These are phyloP conservation scores for Paraconiothyrium sp. DNA, from an alignment of 2,329 filamentous ascomycete species.

Conservation along the genomic window DNA sequence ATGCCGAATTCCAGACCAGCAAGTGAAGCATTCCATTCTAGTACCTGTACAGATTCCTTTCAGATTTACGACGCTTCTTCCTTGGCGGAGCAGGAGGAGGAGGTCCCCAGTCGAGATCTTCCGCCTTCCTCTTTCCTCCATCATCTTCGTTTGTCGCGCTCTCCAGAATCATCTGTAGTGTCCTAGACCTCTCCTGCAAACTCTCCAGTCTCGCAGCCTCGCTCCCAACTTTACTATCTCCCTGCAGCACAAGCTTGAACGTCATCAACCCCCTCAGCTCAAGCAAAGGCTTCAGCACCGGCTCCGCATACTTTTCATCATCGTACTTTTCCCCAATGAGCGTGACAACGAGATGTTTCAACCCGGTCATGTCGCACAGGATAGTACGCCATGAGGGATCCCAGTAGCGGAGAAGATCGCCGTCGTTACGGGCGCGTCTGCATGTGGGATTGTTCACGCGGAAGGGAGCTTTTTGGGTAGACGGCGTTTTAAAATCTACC, in stretches of 20 bases:
- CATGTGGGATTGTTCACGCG: not conserved
- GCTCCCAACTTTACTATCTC: not conserved
- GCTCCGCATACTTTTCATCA: not conserved
- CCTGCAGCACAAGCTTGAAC: not conserved
- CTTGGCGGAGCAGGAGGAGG: too few species aligned
- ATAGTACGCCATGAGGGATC: slow-evolving; percentile 3
- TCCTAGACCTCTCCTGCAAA: not conserved
- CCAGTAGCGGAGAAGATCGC: slow-evolving; percentile 7
- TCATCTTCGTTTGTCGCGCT: not conserved
- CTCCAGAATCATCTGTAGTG: not conserved
- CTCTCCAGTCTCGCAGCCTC: not conserved
- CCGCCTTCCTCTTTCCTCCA: not conserved
- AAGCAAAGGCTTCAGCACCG: slow-evolving; percentile 3
- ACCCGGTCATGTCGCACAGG: not conserved
- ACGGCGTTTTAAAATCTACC: not conserved
- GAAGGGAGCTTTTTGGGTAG: not conserved
- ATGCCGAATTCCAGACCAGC: too few species aligned
- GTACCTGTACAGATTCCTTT: too few species aligned
- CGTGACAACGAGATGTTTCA: slow-evolving; percentile 5
- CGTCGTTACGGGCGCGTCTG: not conserved
- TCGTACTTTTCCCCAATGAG: not conserved
- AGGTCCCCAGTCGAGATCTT: not conserved
- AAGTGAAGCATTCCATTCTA: too few species aligned
- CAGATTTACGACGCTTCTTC: too few species aligned
- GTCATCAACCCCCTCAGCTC: not conserved